Percentiles rank a stretch among this genome's conserved stretches.
These are phyloP conservation scores for Neurospora sp. DNA, from an alignment of 495 filamentous ascomycete species.

Conservation along the genomic window DNA sequence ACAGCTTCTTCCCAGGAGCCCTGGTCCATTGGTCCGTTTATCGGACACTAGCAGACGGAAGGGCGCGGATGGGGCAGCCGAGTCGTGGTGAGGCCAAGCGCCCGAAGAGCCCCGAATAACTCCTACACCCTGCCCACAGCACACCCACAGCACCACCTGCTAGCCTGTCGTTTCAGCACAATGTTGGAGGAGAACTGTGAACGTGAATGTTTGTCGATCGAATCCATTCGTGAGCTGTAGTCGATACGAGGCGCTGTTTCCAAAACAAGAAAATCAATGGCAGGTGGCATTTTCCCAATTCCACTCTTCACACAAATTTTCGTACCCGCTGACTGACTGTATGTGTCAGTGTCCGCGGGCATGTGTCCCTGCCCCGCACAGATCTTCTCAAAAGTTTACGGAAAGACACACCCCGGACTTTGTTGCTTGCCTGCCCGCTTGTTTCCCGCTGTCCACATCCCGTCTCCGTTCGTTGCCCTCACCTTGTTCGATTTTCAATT, in stretches of 20 bases:
- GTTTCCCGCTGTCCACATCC: not conserved
- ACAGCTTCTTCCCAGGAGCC: not conserved
- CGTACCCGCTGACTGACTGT: not conserved
- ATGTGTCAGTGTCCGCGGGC: not conserved
- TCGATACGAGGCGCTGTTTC: not conserved
- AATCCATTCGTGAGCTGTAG: not conserved
- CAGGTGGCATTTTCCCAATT: not conserved
- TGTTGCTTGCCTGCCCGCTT: not conserved
- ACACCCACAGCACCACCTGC: not conserved
- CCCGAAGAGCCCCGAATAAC: not conserved
- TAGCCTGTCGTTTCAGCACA: not conserved
- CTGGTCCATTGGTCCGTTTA: not conserved
- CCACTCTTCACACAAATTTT: not conserved
- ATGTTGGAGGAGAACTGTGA: not conserved
- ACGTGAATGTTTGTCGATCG: not conserved
- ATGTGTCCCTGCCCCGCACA: not conserved
- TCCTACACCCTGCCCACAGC: not conserved
- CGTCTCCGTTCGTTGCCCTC: not conserved
- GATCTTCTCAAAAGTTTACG: not conserved
- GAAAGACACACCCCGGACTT: not conserved
- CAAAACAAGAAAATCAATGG: not conserved
- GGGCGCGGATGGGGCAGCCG: not conserved
- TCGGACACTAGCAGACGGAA: not conserved
- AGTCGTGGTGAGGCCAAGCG: not conserved
- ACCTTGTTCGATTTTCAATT: not conserved